These are phyloP conservation scores for Solanum sejunctum DNA, from an alignment of 257 asterid species.

Conservation along the genomic window DNA sequence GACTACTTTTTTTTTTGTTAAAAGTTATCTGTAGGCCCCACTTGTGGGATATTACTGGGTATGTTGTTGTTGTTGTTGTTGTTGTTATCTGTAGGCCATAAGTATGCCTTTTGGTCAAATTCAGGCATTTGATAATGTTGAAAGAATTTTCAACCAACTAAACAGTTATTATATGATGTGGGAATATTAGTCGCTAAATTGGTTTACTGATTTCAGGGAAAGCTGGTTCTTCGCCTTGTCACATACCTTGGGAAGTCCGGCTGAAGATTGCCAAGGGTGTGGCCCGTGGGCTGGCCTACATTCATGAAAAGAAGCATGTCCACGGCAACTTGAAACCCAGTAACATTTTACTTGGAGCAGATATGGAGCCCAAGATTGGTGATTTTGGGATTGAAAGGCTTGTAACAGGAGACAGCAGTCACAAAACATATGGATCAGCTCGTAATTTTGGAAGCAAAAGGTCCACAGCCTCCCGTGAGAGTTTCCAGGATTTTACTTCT, in stretches of 20 bases:
- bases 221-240: slow-evolving; percentile 78
- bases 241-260: slow-evolving; percentile 71
- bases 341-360: slow-evolving; percentile 53
- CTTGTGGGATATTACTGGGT: too few relatives aligned
- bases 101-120: neutral
- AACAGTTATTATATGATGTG: neutral
- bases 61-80: too few relatives aligned
- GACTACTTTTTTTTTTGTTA: slow-evolving; percentile 5
- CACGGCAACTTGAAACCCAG: slow-evolving; percentile 90
- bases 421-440: slow-evolving; percentile 61
- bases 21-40: neutral
- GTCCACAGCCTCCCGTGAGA: slow-evolving; percentile 74
- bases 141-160: neutral
- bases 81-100: neutral
- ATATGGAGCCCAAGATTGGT: slow-evolving; percentile 89
- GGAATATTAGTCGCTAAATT: neutral
- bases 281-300: slow-evolving; percentile 76
- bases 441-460: slow-evolving; percentile 80
- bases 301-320: slow-evolving; percentile 83
- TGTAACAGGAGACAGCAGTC: slow-evolving; percentile 44
- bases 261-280: slow-evolving; percentile 82
- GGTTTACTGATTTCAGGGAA: slow-evolving; percentile 29
- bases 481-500: slow-evolving; percentile 45
- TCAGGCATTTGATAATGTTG: neutral
- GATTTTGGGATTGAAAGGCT: slow-evolving; percentile 92